Percentiles rank a stretch among this genome's conserved stretches.
Conservation (phyloP, 2,329 filamentous ascomycete species). For the Paecilomyces variotii region DNA sequence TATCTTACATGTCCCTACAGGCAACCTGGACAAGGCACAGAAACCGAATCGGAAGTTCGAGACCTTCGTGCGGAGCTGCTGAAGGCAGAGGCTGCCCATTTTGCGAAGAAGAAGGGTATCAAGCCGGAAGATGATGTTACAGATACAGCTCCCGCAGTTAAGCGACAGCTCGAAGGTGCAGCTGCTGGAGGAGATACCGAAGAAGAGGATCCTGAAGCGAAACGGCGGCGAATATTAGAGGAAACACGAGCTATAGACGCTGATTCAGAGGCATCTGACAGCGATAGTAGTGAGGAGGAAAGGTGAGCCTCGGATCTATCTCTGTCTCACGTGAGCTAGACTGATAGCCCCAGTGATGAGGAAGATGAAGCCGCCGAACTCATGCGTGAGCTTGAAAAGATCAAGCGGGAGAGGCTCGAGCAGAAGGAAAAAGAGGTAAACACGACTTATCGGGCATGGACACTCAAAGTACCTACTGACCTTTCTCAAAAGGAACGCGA, state of each 20-base stretch:
- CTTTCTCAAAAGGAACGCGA: slow-evolving; percentile 57
- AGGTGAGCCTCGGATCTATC: slow-evolving; percentile 32
- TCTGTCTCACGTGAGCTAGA: not conserved
- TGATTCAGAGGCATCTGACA: slow-evolving; percentile 57
- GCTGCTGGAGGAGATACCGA: slow-evolving; percentile 32
- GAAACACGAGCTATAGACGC: slow-evolving; percentile 85
- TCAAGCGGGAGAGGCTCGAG: slow-evolving; percentile 76
- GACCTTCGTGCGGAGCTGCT: slow-evolving; percentile 87
- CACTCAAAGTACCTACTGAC: not conserved
- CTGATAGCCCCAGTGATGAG: slow-evolving; percentile 50
- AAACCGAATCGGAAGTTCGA: slow-evolving; percentile 59
- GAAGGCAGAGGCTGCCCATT: slow-evolving; percentile 79
- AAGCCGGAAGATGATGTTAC: slow-evolving; percentile 37
- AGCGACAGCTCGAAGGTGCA: slow-evolving; percentile 56
- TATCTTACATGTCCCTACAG: slow-evolving; percentile 31
- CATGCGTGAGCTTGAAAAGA: slow-evolving; percentile 88
- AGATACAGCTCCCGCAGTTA: slow-evolving; percentile 41
- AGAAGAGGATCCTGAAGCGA: slow-evolving; percentile 68
- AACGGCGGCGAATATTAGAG: slow-evolving; percentile 77
- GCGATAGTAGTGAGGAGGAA: slow-evolving; percentile 55
- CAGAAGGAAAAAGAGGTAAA: slow-evolving; percentile 65
- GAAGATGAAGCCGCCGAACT: slow-evolving; percentile 83
- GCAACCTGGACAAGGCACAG: slow-evolving; percentile 82
- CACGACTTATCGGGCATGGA: slow-evolving; percentile 1
- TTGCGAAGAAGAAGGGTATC: slow-evolving; percentile 70